These are phyloP conservation scores for Annulohypoxylon nitens DNA, from an alignment of 495 filamentous ascomycete species.

Conservation along the genomic window DNA sequence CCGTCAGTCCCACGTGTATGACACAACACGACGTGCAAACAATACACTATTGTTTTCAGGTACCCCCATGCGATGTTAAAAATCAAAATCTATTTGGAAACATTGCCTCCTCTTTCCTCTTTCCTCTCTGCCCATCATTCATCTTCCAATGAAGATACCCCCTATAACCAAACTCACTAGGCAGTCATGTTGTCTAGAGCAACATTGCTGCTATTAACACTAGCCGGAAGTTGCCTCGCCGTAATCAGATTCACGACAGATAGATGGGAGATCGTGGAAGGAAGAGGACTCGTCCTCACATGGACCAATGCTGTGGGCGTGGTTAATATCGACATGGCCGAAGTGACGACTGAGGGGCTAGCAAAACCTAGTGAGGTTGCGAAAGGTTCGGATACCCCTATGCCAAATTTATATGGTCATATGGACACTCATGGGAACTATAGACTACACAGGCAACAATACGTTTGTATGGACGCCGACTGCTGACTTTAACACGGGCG, in stretches of 20 bases:
- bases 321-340: slow-evolving; percentile 23
- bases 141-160: background rate
- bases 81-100: background rate
- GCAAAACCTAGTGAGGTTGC: background rate
- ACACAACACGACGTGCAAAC: slow-evolving; percentile 37
- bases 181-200: slow-evolving; percentile 16
- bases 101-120: background rate
- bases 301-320: slow-evolving; percentile 22
- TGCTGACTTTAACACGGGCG: slow-evolving; percentile 9
- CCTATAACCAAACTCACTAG: background rate
- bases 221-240: slow-evolving; percentile 1
- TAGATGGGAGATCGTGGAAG: slow-evolving; percentile 20
- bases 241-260: slow-evolving; percentile 28
- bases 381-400: slow-evolving; percentile 9
- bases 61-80: slow-evolving; percentile 1
- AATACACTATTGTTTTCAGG: slow-evolving; percentile 21
- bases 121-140: background rate
- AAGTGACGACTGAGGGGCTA: slow-evolving; percentile 8
- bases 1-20: slow-evolving; percentile 37
- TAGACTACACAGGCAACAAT: slow-evolving; percentile 16
- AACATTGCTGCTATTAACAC: background rate
- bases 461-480: slow-evolving; percentile 25
- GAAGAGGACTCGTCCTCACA: slow-evolving; percentile 12
- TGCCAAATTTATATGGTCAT: background rate
- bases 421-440: background rate